phyloP scores from a whole-genome alignment of 441 rosid species.

The Biscutella laevigata region DNA sequence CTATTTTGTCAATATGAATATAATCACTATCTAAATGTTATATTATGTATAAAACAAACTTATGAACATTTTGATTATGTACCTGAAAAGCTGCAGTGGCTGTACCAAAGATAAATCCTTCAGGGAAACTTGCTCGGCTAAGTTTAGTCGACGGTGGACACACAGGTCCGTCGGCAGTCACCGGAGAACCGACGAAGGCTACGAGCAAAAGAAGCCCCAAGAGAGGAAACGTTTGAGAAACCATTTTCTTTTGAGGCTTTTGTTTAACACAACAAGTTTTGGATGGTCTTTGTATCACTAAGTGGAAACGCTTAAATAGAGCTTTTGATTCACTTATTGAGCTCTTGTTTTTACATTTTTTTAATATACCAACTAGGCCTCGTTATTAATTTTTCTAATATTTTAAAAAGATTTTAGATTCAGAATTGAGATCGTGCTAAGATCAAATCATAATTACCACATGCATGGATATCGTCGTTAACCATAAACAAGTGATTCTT shows the following conservation, averaged over 20 bases:
- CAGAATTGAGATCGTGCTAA: too few relatives aligned
- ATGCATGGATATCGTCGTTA: too few relatives aligned
- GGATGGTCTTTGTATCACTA: neutral
- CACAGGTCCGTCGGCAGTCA: conserved; percentile 16
- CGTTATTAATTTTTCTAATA: neutral
- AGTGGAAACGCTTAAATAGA: conserved; percentile 11
- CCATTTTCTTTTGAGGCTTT: conserved; percentile 3
- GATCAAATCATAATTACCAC: too few relatives aligned
- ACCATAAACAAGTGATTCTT: too few relatives aligned
- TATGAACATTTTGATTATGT: neutral
- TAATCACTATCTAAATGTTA: too few relatives aligned
- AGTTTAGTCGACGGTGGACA: conserved; percentile 15
- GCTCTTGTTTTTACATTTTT: neutral
- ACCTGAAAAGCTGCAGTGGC: conserved; percentile 25
- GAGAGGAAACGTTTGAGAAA: conserved; percentile 14
- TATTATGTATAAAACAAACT: neutral
- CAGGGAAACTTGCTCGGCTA: conserved; percentile 23
- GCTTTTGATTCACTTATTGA: neutral
- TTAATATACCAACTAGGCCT: neutral
- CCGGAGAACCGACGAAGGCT: neutral
- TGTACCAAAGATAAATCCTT: conserved; percentile 24
- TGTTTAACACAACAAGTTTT: neutral
- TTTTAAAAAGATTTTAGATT: too few relatives aligned
- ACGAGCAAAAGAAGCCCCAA: conserved; percentile 17
- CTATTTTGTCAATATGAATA: too few relatives aligned